Conservation (phyloP, 2,329 filamentous ascomycete species). For the Exophiala xenobiotica region DNA sequence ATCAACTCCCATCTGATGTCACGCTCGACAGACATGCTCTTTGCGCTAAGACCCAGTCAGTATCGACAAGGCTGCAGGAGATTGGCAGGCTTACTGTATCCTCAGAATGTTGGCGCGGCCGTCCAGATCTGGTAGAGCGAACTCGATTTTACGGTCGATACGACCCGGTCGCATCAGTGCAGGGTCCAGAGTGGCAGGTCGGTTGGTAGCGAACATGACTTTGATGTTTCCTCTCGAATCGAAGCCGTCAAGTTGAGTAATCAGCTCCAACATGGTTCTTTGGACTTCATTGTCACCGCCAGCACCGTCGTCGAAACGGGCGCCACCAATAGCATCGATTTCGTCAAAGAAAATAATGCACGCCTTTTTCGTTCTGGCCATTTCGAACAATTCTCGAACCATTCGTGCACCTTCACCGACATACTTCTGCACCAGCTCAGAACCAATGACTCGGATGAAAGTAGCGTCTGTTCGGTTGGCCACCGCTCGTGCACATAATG, state of each 20-base stretch:
- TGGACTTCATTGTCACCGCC: conserved; percentile 98
- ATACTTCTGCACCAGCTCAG: conserved; percentile 97
- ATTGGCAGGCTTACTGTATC: conserved; percentile 56
- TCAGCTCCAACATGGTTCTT: conserved; percentile 95
- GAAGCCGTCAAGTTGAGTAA: conserved; percentile 95
- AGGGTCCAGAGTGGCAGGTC: conserved; percentile 92
- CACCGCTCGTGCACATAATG: conserved; percentile 92
- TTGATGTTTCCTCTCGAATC: conserved; percentile 98
- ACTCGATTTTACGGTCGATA: conserved; percentile 99
- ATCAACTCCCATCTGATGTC: conserved; percentile 99
- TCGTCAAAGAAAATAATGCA: conserved; percentile 99
- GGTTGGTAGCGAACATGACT: conserved; percentile 98
- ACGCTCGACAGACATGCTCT: conserved; percentile 98
- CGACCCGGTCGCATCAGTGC: conserved; percentile 94
- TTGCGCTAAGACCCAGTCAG: conserved; percentile 59
- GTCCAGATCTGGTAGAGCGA: conserved; percentile 94
- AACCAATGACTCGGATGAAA: conserved; percentile 97
- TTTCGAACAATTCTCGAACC: conserved; percentile 98
- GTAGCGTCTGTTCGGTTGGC: conserved; percentile 98
- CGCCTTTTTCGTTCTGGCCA: conserved; percentile 98
- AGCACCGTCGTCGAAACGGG: conserved; percentile 93
- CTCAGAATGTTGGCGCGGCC: conserved; percentile 95
- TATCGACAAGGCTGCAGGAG: too few relatives aligned
- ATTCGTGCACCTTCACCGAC: conserved; percentile 97
- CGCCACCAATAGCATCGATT: conserved; percentile 93